Evolutionary conservation across 805 yeast genomes (phyloP).

Genomic region (Soucietia sequanensis): DNA sequence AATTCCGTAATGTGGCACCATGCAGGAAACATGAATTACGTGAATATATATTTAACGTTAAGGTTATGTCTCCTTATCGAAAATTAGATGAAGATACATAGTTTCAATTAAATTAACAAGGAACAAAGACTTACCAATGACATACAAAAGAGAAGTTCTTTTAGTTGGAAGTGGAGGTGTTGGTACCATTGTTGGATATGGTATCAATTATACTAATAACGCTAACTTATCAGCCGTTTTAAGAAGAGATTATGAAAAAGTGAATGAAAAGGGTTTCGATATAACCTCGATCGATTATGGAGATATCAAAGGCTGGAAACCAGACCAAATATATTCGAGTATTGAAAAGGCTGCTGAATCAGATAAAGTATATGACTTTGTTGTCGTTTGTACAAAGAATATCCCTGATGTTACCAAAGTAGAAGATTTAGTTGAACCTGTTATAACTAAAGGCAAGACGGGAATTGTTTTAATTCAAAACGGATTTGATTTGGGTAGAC

Average conservation of each 20-base stretch:
- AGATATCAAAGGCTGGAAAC: slow-evolving; percentile 50
- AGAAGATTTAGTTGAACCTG: slow-evolving; percentile 51
- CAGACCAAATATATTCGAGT: slow-evolving; percentile 43
- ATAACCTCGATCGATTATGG: slow-evolving; percentile 68
- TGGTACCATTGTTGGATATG: slow-evolving; percentile 67
- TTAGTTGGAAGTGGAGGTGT: slow-evolving; percentile 79
- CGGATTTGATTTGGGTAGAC: slow-evolving; percentile 62
- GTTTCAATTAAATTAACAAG: too few relatives aligned
- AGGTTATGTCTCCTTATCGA: too few relatives aligned
- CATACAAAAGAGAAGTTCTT: too few relatives aligned
- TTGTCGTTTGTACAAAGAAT: slow-evolving; percentile 61
- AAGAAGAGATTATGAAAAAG: slow-evolving; percentile 61
- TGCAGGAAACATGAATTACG: too few relatives aligned
- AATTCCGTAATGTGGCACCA: too few relatives aligned
- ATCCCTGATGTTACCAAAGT: slow-evolving; percentile 60
- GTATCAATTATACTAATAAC: slow-evolving; percentile 44
- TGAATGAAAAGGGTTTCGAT: slow-evolving; percentile 51
- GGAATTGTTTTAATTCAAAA: slow-evolving; percentile 61
- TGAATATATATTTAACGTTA: too few relatives aligned
- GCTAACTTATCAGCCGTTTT: slow-evolving; percentile 60
- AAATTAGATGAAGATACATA: too few relatives aligned
- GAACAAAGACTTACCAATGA: too few relatives aligned
- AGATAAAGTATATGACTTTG: slow-evolving; percentile 46
- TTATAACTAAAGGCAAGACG: slow-evolving; percentile 44
- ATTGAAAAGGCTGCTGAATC: slow-evolving; percentile 43